Base-by-base conservation (phyloP, 768 basidiomycete species). In the Xanthoconium purpureum region DNA sequence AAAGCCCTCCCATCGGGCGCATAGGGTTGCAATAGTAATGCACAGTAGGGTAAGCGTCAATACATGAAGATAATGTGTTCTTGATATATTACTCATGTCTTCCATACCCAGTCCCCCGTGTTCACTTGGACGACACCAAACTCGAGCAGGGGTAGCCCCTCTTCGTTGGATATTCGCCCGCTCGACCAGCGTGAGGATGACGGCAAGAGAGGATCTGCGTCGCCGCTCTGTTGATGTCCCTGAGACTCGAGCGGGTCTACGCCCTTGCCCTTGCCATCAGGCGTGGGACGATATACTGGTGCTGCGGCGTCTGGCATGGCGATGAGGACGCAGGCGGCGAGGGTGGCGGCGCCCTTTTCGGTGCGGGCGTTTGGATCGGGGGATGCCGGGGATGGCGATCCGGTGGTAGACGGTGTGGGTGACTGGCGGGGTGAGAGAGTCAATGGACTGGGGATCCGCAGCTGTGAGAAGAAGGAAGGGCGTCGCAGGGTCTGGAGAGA, bases 261-360 rank as follows among this genome's bases (percentile, higher is more conserved):
- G 13, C 47, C 42, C 35, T 66, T 66, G 9, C 66, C 65, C 51
- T 66, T 67, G 57, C 45, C n/a, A n/a, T 47, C 36, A 32, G 50
- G 13, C 11, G 30, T 4, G 0, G 28, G 36, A 28, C 28, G 55
- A 37, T 55, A 28, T 6, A 39, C 50, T 0, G 59, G 58, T 2
- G 59, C 36, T 3, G 56, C 52, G 15, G 39, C 32, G 30, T 65
- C 56, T 24, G 66, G 66, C 66, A 67, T 68, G 33, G 64, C 59
- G 35, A 67, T 47, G 17, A 67, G 57, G 3, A 67, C 52, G 32
- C 55, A 68, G 5, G 68, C 49, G 11, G 56, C 14, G 20, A 67
- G 28, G 0, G 40, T 55, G 1, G 49, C 45, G 2, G 52, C 9
- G 3, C 57, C 54, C 24, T 52, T 53, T 47, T 57, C 55, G 15